A percentile compares a stretch with the other conserved stretches of the same genome.
Evolutionary conservation across 208 protist genomes (phyloP).

Genomic region (Phytomonas sp.): DNA sequence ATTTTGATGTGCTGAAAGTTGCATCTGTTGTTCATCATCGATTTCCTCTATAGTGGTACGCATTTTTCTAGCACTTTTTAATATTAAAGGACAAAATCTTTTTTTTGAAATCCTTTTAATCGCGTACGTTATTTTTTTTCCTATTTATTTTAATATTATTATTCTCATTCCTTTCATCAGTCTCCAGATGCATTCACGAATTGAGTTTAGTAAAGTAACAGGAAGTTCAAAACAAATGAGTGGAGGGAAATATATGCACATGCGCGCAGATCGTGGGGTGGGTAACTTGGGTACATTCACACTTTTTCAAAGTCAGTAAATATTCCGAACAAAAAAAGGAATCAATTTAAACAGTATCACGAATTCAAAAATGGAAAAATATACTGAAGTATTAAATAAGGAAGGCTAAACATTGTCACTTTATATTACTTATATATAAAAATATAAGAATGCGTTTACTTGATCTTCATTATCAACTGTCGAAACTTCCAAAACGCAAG

Average conservation of each 20-base stretch:
- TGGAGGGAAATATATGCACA: background rate
- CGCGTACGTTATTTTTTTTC: background rate
- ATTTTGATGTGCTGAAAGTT: background rate
- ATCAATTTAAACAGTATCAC: conserved; percentile 6
- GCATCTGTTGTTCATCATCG: background rate
- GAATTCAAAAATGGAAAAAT: conserved; percentile 11
- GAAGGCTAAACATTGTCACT: background rate
- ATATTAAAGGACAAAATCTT: background rate
- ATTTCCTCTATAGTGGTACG: background rate
- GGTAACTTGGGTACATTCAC: background rate
- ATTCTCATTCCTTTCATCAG: background rate
- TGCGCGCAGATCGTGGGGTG: background rate
- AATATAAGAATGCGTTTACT: background rate
- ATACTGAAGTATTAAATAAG: background rate
- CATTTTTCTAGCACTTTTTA: background rate
- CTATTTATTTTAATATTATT: background rate
- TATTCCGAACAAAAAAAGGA: conserved; percentile 1
- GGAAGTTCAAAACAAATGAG: background rate
- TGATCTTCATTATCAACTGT: background rate
- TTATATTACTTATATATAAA: background rate
- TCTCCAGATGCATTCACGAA: background rate
- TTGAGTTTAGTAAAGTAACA: too few species aligned
- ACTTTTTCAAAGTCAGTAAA: too few species aligned
- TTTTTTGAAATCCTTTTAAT: background rate
- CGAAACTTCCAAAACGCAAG: conserved; percentile 2